Percentiles rank a stretch among this genome's conserved stretches.
These are phyloP conservation scores for Thelonectria olida DNA, from an alignment of 2,329 filamentous ascomycete species.

Conservation along the genomic window DNA sequence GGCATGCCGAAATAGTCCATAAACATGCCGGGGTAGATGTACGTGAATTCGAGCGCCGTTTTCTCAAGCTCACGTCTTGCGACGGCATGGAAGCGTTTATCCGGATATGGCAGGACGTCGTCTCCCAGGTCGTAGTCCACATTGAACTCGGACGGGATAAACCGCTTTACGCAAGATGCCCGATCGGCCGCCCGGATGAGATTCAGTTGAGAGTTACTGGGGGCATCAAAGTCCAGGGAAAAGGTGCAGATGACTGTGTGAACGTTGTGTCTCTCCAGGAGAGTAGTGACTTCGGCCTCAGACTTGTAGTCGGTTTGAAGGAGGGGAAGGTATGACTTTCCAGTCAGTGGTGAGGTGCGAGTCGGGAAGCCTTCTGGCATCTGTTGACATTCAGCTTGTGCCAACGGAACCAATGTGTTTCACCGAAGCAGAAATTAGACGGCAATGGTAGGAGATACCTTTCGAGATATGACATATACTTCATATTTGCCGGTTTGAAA, in stretches of 20 bases:
- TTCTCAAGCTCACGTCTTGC: constrained; percentile 42
- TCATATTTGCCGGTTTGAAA: constrained; percentile 46
- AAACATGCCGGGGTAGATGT: constrained; percentile 48
- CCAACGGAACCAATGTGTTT: not conserved
- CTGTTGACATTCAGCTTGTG: too few species aligned
- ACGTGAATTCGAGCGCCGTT: constrained; percentile 45
- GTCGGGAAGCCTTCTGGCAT: not conserved
- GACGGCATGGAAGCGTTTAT: constrained; percentile 43
- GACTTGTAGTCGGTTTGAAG: constrained; percentile 40
- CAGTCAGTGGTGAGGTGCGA: constrained; percentile 8
- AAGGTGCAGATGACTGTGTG: constrained; percentile 46
- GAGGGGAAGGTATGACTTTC: constrained; percentile 2
- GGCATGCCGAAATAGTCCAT: constrained; percentile 49
- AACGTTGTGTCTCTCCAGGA: constrained; percentile 35
- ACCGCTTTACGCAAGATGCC: constrained; percentile 43
- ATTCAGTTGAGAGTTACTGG: constrained; percentile 42
- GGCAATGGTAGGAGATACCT: constrained; percentile 37
- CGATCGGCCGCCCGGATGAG: constrained; percentile 46
- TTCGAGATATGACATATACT: constrained; percentile 53
- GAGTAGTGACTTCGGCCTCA: constrained; percentile 28
- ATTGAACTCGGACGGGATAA: constrained; percentile 51
- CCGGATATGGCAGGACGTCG: constrained; percentile 44
- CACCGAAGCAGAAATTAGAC: not conserved
- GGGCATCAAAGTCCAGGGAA: constrained; percentile 41
- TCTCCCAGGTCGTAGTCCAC: constrained; percentile 48